Base-by-base conservation (phyloP, 192 early-diverging fungal genomes). In the Pecoramyces ruminantium region DNA sequence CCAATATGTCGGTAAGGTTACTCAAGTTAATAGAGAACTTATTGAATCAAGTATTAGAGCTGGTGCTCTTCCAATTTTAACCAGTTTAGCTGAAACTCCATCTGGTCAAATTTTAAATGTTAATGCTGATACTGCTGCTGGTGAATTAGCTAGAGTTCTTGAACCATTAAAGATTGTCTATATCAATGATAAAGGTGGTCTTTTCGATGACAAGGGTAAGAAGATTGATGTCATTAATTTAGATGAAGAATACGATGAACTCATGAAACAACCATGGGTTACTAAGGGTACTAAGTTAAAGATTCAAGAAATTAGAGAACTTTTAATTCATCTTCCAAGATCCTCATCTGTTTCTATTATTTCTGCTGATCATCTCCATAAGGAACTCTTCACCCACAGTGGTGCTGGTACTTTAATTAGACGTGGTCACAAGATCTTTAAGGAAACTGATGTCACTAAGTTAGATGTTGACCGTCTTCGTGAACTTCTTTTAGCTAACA, bases 271-370 rank as follows among this genome's bases (percentile, higher is more conserved):
- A 87, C 88, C 94, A 39, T 99, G 98, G 98, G 97, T 98, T 78
- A 92, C 92, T 82, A 98, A 97, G 85, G 98, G 98, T 78, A 97
- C 96, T 40, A 97, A 97, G 88, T 92, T 99, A 78, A 99, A 98
- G 92, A 95, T 99, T 77, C 91, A 88, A 81, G 95, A 99, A 86
- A 97, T 96, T 84, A 96, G 97, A 87, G 98, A 99, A 86, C 90
- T 99, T 14, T 89, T 99, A 29, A 96, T 97, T 87, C 92, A 92
- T 77, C 90, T 99, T 80, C 98, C 98, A 18, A 93, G 96, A n/a
- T 93, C 95, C 80, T 98, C 96, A 13, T 99, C 98, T 12, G 98
- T 99, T 28, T 97, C 98, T 78, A 99, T 98, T 83, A 99, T 98
- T 83, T 98, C 98, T 77, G 96, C 97, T 78, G 95, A 96, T 82